Base-by-base conservation (phyloP, 163 green algal species). In the Scenedesmus sp. region DNA sequence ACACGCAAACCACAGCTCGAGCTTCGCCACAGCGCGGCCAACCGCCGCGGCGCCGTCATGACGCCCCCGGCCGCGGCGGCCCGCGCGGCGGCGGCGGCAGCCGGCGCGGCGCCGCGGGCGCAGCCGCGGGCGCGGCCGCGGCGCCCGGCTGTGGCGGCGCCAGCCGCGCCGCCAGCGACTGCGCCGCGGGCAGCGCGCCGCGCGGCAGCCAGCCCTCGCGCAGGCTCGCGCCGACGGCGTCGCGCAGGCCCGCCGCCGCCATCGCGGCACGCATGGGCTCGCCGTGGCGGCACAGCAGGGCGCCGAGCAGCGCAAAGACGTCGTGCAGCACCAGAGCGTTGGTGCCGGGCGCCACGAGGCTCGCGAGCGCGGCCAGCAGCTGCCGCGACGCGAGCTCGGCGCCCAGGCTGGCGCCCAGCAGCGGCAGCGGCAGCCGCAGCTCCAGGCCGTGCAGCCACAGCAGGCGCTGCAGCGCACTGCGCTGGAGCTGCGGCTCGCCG, bases 141-240 rank as follows among this genome's bases (percentile, higher is more conserved):
- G n/a, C n/a, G n/a, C n/a, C n/a, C n/a, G n/a, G n/a, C n/a, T n/a
- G n/a, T n/a, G 62, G 22, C 11, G 45, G 15, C 39, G 45, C n/a
- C 64, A 73, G 42, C 44, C 34, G 57, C 3, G 15, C 15, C 29
- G 36, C 47, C 66, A 75, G 26, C 10, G 28, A 31, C 24, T 28
- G 18, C 48, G 64, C 75, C 36, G 70, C 22, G 28, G 63, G 50
- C 29, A 73, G 10, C n/a, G 26, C 53, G 45, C 51, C 56, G 24
- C 18, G 36, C 6, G 75, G 63, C 28, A 83, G 33, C 76, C 76
- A 83, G 9, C 76, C 65, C 29, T 67, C 36, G 36, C 76, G 36
- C 29, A 83, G 22, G 22, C 36, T 64, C 1, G 20, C 18, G 34
- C 17, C 18, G 22, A 83, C 20, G 15, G 63, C 51, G 7, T 69